Conservation (phyloP, 768 basidiomycete genomes). For the Phlebiopsis flavidoalba region DNA sequence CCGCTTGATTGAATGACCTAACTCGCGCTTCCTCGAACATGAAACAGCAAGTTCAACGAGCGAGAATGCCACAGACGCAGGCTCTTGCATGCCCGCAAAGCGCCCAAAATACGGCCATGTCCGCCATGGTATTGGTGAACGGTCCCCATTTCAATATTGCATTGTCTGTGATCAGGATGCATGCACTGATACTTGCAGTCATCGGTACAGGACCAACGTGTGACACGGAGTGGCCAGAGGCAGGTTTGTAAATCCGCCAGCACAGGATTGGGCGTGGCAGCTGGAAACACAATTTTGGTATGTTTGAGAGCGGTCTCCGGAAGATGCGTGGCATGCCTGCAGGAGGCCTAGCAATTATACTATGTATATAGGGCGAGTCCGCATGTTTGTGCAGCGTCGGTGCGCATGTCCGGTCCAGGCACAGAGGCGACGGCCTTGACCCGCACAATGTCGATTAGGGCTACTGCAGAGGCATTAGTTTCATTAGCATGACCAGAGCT, state of each 20-base stretch:
- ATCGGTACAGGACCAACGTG: constrained; percentile 83
- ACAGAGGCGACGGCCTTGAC: not conserved
- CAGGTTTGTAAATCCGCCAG: constrained; percentile 20
- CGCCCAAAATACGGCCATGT: constrained; percentile 96
- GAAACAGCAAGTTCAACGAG: constrained; percentile 78
- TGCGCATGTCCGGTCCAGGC: not conserved
- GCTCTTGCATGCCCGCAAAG: constrained; percentile 87
- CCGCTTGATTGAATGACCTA: constrained; percentile 39
- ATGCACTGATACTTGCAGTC: constrained; percentile 90
- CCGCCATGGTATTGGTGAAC: constrained; percentile 84
- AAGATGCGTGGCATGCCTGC: constrained; percentile 27
- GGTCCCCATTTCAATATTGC: constrained; percentile 37
- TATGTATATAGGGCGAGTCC: not conserved
- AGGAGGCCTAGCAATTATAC: constrained; percentile 2
- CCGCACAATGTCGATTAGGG: not conserved
- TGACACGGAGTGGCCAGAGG: constrained; percentile 56
- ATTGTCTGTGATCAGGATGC: constrained; percentile 65
- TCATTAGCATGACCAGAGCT: not conserved
- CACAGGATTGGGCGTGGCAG: constrained; percentile 28
- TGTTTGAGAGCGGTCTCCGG: constrained; percentile 23
- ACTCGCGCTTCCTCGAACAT: constrained; percentile 55
- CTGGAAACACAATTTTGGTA: constrained; percentile 34
- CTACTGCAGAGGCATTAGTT: not conserved
- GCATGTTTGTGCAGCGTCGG: not conserved
- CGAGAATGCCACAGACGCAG: constrained; percentile 87